phyloP scores from a whole-genome alignment of 331 rosid species.

The Quercus phellos region DNA sequence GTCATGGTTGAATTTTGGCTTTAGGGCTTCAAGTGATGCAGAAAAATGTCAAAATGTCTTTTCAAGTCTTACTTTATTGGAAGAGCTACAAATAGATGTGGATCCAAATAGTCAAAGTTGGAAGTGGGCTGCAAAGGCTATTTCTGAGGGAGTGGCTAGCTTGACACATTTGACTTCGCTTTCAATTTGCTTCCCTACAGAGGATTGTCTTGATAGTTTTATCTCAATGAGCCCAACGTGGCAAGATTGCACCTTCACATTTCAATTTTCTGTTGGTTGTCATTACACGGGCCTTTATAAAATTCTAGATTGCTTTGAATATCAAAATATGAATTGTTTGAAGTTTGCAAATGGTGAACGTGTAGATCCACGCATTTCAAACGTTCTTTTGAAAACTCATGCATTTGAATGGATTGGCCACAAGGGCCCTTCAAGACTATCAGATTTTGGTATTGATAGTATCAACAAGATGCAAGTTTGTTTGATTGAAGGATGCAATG shows the following conservation, averaged over 20 bases:
- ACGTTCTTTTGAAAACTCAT: not conserved
- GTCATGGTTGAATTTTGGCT: not conserved
- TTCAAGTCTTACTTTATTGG: conserved; percentile 9
- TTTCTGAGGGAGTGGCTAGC: conserved; percentile 13
- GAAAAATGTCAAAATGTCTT: not conserved
- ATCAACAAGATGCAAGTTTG: conserved; percentile 7
- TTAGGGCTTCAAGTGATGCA: not conserved
- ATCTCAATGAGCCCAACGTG: not conserved
- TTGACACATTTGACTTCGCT: conserved; percentile 17
- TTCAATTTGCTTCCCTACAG: not conserved
- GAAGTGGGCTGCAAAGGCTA: not conserved
- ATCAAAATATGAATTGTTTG: not conserved
- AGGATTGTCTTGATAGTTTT: not conserved
- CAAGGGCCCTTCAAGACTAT: not conserved
- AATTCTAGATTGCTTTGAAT: not conserved
- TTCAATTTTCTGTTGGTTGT: conserved; percentile 15
- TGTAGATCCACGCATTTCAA: not conserved
- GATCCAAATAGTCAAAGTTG: not conserved
- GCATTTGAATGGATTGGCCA: conserved; percentile 23
- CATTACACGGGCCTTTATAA: not conserved
- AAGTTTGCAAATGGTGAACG: conserved; percentile 2
- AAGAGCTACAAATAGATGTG: conserved; percentile 30
- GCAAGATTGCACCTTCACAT: not conserved
- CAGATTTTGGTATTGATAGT: not conserved
- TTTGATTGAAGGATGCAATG: conserved; percentile 10